Evolutionary conservation across 2,329 filamentous ascomycete genomes (phyloP).

Genomic region (Pseudogymnoascus sp.): DNA sequence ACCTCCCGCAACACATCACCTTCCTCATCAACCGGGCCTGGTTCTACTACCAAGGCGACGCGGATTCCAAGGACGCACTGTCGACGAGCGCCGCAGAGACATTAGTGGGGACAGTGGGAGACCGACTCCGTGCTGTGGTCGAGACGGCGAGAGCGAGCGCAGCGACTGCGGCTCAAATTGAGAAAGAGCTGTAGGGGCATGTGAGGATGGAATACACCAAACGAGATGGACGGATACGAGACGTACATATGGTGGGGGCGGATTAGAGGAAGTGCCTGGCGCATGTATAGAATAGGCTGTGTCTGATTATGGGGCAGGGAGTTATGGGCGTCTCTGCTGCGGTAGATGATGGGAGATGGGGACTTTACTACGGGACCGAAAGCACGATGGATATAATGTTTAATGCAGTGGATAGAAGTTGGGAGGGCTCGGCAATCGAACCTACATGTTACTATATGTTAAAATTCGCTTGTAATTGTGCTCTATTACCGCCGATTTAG

Average conservation of each 20-base stretch:
- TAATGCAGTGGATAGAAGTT: conserved; percentile 1
- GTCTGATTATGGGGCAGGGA: neutral
- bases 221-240: neutral
- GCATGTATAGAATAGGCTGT: neutral
- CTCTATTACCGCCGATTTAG: neutral
- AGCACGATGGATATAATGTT: conserved; percentile 6
- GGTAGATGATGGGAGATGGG: neutral
- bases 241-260: neutral
- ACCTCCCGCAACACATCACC: conserved; percentile 84
- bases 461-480: neutral
- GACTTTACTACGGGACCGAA: neutral
- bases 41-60: conserved; percentile 90
- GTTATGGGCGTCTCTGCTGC: neutral
- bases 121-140: conserved; percentile 21
- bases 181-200: conserved; percentile 22
- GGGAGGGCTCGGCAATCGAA: neutral
- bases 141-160: conserved; percentile 13
- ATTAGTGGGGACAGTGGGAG: conserved; percentile 20
- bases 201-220: neutral
- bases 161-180: conserved; percentile 15
- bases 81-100: conserved; percentile 20
- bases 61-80: conserved; percentile 11
- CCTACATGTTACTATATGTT: neutral
- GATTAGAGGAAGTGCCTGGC: neutral
- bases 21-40: conserved; percentile 77